phyloP scores from a whole-genome alignment of 352 stramenopile species.

The Blastocystis sp. region DNA sequence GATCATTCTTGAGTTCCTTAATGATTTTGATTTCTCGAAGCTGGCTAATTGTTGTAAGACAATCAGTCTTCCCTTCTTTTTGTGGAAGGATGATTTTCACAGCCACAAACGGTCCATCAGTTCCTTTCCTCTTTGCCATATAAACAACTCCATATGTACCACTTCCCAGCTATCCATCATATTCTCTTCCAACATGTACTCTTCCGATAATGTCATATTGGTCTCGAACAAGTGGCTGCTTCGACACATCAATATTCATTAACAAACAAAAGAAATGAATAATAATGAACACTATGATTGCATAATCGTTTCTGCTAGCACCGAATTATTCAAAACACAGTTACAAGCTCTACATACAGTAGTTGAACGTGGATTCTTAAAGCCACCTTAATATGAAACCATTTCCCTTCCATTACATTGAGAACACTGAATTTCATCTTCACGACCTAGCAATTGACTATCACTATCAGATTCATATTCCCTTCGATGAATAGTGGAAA shows the following conservation, averaged over 20 bases:
- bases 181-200: background rate
- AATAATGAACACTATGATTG: background rate
- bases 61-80: slow-evolving; percentile 80
- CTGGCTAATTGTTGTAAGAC: slow-evolving; percentile 77
- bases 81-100: slow-evolving; percentile 81
- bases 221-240: background rate
- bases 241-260: background rate
- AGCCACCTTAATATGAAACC: background rate
- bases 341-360: slow-evolving; percentile 35
- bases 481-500: background rate
- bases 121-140: slow-evolving; percentile 72
- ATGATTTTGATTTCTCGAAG: slow-evolving; percentile 81
- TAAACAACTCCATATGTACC: slow-evolving; percentile 81
- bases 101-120: slow-evolving; percentile 76
- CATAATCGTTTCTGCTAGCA: background rate
- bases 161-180: slow-evolving; percentile 78
- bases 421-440: background rate
- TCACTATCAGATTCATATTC: background rate
- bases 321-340: slow-evolving; percentile 20
- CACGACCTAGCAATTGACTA: background rate
- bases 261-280: background rate
- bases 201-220: slow-evolving; percentile 48
- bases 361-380: slow-evolving; percentile 22
- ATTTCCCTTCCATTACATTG: background rate
- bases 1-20: slow-evolving; percentile 77